Percentiles rank a stretch among this genome's conserved stretches.
Evolutionary conservation across 1,284 basidiomycete species (phyloP).

Genomic region (Austroboletus novae-zelandiae): DNA sequence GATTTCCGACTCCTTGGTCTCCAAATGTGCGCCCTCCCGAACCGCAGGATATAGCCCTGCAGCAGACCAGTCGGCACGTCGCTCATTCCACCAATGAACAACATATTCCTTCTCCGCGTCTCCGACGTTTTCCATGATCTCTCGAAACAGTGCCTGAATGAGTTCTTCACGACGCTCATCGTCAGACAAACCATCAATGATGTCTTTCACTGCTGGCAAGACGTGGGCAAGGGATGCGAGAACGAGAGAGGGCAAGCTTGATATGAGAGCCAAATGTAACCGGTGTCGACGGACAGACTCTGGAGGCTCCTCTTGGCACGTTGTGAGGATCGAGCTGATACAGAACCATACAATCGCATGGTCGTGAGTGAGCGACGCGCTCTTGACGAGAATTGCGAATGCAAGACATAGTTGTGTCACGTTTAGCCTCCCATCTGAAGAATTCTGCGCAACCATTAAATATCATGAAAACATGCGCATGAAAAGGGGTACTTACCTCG

Average conservation of each 20-base stretch:
- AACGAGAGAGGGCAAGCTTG: slow-evolving; percentile 57
- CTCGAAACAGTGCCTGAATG: slow-evolving; percentile 52
- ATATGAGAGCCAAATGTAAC: slow-evolving; percentile 56
- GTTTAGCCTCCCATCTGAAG: slow-evolving; percentile 53
- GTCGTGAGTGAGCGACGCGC: slow-evolving; percentile 43
- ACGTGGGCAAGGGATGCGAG: slow-evolving; percentile 50
- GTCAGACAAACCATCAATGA: slow-evolving; percentile 31
- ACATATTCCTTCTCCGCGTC: slow-evolving; percentile 64
- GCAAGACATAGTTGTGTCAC: slow-evolving; percentile 62
- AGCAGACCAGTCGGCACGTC: slow-evolving; percentile 25
- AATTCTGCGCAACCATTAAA: slow-evolving; percentile 49
- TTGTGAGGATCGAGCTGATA: slow-evolving; percentile 49
- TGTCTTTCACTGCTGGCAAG: slow-evolving; percentile 44
- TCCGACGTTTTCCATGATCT: slow-evolving; percentile 59
- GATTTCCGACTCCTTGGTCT: background rate
- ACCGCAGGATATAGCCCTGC: background rate
- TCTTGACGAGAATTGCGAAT: slow-evolving; percentile 60
- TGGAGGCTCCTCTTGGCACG: slow-evolving; percentile 18
- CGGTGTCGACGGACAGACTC: slow-evolving; percentile 43
- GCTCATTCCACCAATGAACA: slow-evolving; percentile 66
- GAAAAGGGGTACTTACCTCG: slow-evolving; percentile 42
- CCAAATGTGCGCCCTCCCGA: background rate
- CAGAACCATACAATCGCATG: slow-evolving; percentile 59
- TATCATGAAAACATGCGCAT: background rate
- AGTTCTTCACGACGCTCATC: slow-evolving; percentile 42